Conservation (phyloP, 129 eudicot genomes). For the Silybum marianum region DNA sequence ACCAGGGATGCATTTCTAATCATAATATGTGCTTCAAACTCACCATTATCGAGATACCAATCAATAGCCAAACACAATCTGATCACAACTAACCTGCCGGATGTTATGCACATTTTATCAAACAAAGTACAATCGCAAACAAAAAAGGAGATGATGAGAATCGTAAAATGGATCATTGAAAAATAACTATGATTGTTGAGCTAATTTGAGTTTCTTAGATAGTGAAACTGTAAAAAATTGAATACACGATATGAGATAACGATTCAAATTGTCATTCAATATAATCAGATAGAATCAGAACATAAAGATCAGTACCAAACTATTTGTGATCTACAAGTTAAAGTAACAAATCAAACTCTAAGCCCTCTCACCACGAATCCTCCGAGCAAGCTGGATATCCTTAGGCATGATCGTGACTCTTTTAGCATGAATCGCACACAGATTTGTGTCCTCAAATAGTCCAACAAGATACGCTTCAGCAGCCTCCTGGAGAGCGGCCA, state of each 20-base stretch:
- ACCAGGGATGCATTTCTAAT: no score
- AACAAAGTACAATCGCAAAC: no score
- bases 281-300: background rate
- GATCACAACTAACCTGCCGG: no score
- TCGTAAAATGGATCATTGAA: background rate
- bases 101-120: no score
- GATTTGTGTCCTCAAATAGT: constrained; percentile 48
- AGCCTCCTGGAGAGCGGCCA: constrained; percentile 54
- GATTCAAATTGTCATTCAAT: background rate
- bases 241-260: background rate
- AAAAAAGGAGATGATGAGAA: no score
- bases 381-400: constrained; percentile 55
- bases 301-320: background rate
- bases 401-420: constrained; percentile 59
- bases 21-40: no score
- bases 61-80: no score
- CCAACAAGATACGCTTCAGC: constrained; percentile 56
- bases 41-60: no score
- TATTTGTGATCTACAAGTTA: background rate
- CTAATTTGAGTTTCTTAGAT: background rate
- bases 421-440: constrained; percentile 58
- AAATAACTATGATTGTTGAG: background rate
- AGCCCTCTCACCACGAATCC: constrained; percentile 59
- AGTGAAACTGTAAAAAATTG: background rate
- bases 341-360: constrained; percentile 12